Evolutionary conservation across 345 rosid genomes (phyloP).

Genomic region (Conringia planisiliqua): DNA sequence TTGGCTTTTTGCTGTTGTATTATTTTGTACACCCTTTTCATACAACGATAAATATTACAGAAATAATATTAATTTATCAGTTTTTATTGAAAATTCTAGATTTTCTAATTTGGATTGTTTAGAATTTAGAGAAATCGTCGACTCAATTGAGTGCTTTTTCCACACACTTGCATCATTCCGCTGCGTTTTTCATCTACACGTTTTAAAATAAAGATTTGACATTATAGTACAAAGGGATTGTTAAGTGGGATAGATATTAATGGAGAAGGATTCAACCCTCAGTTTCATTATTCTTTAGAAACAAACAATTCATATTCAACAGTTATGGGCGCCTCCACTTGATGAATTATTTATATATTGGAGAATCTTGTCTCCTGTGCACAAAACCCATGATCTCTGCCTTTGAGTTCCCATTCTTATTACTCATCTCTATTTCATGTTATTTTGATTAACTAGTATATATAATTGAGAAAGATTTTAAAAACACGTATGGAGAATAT

Average conservation of each 20-base stretch:
- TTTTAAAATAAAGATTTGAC: background rate
- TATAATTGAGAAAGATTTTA: background rate
- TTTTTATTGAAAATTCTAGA: background rate
- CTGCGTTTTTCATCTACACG: background rate
- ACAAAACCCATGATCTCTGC: constrained; percentile 29
- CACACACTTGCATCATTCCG: background rate
- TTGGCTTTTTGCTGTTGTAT: constrained; percentile 23
- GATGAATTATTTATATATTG: constrained; percentile 17
- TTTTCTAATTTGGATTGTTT: background rate
- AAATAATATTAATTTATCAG: background rate
- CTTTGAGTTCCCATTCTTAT: constrained; percentile 1
- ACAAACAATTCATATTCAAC: constrained; percentile 23
- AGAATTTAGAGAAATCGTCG: background rate
- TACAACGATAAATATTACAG: background rate
- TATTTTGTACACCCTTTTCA: background rate
- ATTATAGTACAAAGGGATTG: background rate
- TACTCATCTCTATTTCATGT: background rate
- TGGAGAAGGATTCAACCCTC: constrained; percentile 26
- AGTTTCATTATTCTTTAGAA: constrained; percentile 23
- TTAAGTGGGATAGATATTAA: constrained; percentile 25
- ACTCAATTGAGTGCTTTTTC: background rate
- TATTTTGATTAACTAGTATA: background rate
- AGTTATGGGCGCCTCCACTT: constrained; percentile 34
- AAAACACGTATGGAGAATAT: background rate
- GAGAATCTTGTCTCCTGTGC: constrained; percentile 30